phyloP scores from a whole-genome alignment of 306 rosid species.

The Trichosanthes cucumerina region DNA sequence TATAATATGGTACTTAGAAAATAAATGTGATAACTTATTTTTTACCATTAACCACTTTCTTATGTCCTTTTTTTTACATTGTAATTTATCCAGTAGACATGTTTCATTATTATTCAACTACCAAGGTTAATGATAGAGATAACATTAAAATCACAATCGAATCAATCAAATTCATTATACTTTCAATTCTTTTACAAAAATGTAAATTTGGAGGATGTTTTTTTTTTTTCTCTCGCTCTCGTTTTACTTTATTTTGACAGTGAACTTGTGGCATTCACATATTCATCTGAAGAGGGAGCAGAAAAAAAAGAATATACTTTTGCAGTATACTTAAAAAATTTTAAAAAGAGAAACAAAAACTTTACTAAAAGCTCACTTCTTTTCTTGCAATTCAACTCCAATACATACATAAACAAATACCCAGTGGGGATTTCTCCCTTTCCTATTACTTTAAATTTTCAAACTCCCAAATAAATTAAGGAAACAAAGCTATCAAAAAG shows the following conservation, averaged over 20 bases:
- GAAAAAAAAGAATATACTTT: not conserved
- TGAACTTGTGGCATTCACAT: not conserved
- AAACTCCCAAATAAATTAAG: not conserved
- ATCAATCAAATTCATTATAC: not conserved
- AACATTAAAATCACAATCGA: not conserved
- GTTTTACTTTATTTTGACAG: not conserved
- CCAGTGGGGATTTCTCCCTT: not conserved
- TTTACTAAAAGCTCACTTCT: not conserved
- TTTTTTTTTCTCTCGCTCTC: not conserved
- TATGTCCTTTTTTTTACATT: too few species aligned
- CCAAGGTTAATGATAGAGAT: too few species aligned
- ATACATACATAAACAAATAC: not conserved
- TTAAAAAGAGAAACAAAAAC: not conserved
- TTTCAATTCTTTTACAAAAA: too few species aligned
- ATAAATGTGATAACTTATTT: too few species aligned
- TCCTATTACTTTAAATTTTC: not conserved
- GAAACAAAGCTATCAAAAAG: not conserved
- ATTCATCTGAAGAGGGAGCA: not conserved
- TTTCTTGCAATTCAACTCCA: constrained; percentile 2
- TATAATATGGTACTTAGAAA: too few species aligned
- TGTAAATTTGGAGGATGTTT: not conserved
- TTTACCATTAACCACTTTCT: too few species aligned
- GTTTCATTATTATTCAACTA: too few species aligned
- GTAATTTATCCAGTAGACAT: too few species aligned
- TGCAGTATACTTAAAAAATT: not conserved